Percentiles rank a stretch among this genome's conserved stretches.
Conservation (phyloP, 2,329 filamentous ascomycete genomes). For the Alternaria rosae region DNA sequence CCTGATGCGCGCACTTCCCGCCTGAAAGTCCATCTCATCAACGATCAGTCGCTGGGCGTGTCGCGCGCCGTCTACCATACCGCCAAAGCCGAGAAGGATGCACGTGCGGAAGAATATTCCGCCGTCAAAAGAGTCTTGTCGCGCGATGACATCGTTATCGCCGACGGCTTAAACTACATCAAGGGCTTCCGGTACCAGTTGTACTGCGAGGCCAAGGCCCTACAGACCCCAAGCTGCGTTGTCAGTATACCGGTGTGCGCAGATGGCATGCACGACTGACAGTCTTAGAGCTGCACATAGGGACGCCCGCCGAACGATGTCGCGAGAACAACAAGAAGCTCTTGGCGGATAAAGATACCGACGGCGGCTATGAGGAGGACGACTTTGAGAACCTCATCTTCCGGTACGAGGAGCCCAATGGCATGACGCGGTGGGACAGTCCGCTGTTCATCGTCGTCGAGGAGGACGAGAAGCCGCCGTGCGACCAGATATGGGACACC, state of each 20-base stretch:
- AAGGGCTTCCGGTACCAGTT: slow-evolving; percentile 90
- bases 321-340: slow-evolving; percentile 66
- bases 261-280: slow-evolving; percentile 34
- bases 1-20: slow-evolving; percentile 54
- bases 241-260: slow-evolving; percentile 53
- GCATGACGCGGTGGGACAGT: slow-evolving; percentile 84
- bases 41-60: slow-evolving; percentile 74
- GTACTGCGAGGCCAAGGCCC: slow-evolving; percentile 82
- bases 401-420: slow-evolving; percentile 85
- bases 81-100: slow-evolving; percentile 82
- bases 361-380: slow-evolving; percentile 61
- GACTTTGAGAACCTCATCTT: slow-evolving; percentile 84
- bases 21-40: slow-evolving; percentile 76
- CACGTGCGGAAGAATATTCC: slow-evolving; percentile 76
- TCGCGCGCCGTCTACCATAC: slow-evolving; percentile 76
- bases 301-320: slow-evolving; percentile 64
- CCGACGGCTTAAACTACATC: slow-evolving; percentile 86
- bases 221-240: slow-evolving; percentile 77
- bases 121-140: slow-evolving; percentile 79
- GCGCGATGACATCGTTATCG: slow-evolving; percentile 77
- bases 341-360: slow-evolving; percentile 51
- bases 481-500: slow-evolving; percentile 76
- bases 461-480: slow-evolving; percentile 74
- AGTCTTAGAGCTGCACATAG: slow-evolving; percentile 62
- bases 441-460: slow-evolving; percentile 81